Evolutionary conservation across 2,329 filamentous ascomycete genomes (phyloP).

Genomic region (Dothideomycetes sp.): DNA sequence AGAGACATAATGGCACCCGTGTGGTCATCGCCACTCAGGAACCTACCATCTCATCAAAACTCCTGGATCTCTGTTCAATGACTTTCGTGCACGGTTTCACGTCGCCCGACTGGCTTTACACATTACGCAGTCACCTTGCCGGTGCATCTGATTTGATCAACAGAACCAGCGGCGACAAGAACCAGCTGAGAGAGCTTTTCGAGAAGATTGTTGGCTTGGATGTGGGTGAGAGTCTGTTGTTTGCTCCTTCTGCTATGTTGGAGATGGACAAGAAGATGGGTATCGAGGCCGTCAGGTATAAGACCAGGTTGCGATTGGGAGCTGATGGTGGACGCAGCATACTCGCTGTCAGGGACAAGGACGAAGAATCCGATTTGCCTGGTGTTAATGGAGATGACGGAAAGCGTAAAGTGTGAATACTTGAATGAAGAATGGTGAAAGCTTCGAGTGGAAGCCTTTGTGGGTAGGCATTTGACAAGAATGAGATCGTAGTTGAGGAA

Average conservation of each 20-base stretch:
- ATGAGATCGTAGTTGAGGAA: too few relatives aligned
- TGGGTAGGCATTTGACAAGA: too few relatives aligned
- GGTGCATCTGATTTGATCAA: slow-evolving; percentile 26
- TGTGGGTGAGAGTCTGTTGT: slow-evolving; percentile 27
- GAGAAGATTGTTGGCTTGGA: slow-evolving; percentile 22
- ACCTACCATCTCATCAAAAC: slow-evolving; percentile 57
- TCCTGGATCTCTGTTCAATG: slow-evolving; percentile 64
- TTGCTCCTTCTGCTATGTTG: slow-evolving; percentile 23
- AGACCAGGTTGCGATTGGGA: slow-evolving; percentile 22
- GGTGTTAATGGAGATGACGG: too few relatives aligned
- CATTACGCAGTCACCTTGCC: slow-evolving; percentile 40
- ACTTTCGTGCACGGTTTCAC: slow-evolving; percentile 65
- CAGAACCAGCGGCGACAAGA: background rate
- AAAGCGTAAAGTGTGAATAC: too few relatives aligned
- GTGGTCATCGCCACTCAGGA: slow-evolving; percentile 70
- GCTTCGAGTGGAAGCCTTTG: too few relatives aligned
- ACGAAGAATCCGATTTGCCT: too few relatives aligned
- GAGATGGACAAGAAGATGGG: slow-evolving; percentile 19
- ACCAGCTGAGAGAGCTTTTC: slow-evolving; percentile 20
- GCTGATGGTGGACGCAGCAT: slow-evolving; percentile 22
- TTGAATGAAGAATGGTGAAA: too few relatives aligned
- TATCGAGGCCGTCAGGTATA: slow-evolving; percentile 19
- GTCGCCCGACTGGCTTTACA: slow-evolving; percentile 53
- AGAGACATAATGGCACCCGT: slow-evolving; percentile 59
- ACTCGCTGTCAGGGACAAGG: slow-evolving; percentile 18